These are phyloP conservation scores for Isabelozyma pseudorhagii DNA, from an alignment of 805 yeast species.

Conservation along the genomic window DNA sequence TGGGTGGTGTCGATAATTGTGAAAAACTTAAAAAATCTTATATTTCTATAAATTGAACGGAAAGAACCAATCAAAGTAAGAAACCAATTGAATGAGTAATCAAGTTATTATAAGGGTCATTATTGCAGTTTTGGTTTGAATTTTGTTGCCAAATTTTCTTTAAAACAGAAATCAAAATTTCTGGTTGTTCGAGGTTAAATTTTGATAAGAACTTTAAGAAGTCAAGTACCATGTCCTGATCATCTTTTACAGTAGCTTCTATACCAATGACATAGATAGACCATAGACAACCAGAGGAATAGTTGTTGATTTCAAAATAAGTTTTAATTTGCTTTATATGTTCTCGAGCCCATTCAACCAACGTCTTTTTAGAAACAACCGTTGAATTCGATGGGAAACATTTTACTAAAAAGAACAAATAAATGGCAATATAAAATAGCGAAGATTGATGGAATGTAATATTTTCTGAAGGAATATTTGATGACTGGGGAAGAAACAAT, in stretches of 20 bases:
- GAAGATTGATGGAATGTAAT: not conserved
- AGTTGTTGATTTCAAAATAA: not conserved
- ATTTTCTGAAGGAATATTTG: not conserved
- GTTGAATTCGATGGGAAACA: not conserved
- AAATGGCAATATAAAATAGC: not conserved
- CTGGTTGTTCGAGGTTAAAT: not conserved
- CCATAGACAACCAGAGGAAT: slow-evolving; percentile 1
- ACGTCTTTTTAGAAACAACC: not conserved
- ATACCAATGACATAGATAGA: not conserved
- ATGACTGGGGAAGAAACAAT: not conserved
- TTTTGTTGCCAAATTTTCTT: not conserved
- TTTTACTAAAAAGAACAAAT: not conserved
- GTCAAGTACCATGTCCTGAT: not conserved
- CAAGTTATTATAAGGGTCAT: not conserved
- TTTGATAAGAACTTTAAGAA: not conserved
- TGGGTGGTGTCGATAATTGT: not conserved
- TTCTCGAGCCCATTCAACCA: not conserved
- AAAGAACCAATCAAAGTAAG: not conserved
- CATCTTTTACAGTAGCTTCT: not conserved
- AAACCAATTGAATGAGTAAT: not conserved
- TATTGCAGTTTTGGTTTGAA: not conserved
- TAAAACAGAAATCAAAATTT: not conserved
- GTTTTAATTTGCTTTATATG: not conserved
- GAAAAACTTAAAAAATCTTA: not conserved
- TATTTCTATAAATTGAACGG: not conserved